phyloP scores from a whole-genome alignment of 352 stramenopile genomes.

The Chrysophaeum taylorii region DNA sequence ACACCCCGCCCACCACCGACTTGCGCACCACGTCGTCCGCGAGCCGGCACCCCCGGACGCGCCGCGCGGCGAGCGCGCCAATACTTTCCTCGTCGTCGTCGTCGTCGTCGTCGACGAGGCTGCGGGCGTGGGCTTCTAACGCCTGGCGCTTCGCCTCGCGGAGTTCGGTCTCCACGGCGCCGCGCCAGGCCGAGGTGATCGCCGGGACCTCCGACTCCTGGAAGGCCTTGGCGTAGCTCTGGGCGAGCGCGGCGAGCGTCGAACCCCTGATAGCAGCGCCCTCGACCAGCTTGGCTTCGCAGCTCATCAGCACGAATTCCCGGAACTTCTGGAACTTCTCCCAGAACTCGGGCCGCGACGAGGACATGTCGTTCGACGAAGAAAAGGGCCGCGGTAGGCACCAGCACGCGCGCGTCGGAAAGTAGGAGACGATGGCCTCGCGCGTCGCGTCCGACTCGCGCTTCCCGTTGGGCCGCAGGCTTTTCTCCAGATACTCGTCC shows the following conservation, averaged over 20 bases:
- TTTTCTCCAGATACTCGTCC: conserved; percentile 63
- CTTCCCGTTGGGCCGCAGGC: conserved; percentile 49
- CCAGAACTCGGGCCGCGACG: conserved; percentile 60
- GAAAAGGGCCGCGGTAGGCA: conserved; percentile 65
- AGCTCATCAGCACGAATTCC: conserved; percentile 46
- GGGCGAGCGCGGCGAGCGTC: conserved; percentile 62
- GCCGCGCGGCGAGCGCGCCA: too few relatives aligned
- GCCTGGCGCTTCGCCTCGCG: not conserved
- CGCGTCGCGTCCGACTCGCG: conserved; percentile 63
- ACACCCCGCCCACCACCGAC: too few relatives aligned
- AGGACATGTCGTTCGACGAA: conserved; percentile 55
- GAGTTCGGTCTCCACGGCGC: conserved; percentile 28
- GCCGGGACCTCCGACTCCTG: conserved; percentile 63
- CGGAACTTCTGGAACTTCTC: conserved; percentile 52
- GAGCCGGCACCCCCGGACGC: conserved; percentile 50
- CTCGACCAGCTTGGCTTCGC: conserved; percentile 66
- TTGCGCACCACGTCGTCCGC: conserved; percentile 52
- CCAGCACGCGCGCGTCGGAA: conserved; percentile 58
- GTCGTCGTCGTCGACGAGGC: conserved; percentile 62
- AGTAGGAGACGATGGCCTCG: conserved; percentile 67
- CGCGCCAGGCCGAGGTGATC: conserved; percentile 67
- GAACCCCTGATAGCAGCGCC: conserved; percentile 61
- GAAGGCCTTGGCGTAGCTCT: conserved; percentile 64
- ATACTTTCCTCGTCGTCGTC: conserved; percentile 42
- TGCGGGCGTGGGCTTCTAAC: conserved; percentile 37